These are phyloP conservation scores for Pleurotus sapidus DNA, from an alignment of 768 basidiomycete species.

Conservation along the genomic window DNA sequence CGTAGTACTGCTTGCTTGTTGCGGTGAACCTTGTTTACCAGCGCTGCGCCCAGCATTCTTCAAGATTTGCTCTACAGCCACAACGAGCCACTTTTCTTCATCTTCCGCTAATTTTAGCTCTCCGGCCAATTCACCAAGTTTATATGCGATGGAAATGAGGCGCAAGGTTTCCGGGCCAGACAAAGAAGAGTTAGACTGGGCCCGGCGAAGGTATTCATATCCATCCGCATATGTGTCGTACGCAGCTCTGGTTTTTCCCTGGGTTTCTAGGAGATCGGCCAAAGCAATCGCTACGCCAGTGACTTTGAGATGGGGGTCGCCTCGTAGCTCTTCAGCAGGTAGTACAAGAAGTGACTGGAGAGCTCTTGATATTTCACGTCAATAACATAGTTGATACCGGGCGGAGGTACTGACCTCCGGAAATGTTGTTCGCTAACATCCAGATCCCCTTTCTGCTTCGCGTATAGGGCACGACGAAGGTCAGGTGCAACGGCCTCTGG, in stretches of 20 bases:
- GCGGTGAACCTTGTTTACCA: not conserved
- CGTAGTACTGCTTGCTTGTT: not conserved
- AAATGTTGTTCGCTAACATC: constrained; percentile 50
- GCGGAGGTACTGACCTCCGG: constrained; percentile 37
- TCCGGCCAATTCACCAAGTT: constrained; percentile 40
- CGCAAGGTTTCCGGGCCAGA: constrained; percentile 31
- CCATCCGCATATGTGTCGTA: constrained; percentile 37
- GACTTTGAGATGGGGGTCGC: constrained; percentile 59
- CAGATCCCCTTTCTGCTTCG: constrained; percentile 56
- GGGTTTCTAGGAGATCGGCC: constrained; percentile 51
- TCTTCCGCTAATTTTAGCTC: constrained; percentile 23
- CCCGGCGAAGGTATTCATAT: constrained; percentile 27
- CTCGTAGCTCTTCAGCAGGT: constrained; percentile 30
- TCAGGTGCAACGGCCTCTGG: constrained; percentile 60
- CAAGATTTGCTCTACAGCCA: constrained; percentile 42
- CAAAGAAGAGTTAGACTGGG: constrained; percentile 12
- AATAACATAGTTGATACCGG: constrained; percentile 8
- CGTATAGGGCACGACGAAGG: constrained; percentile 62
- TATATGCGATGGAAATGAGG: constrained; percentile 37
- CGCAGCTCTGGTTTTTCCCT: constrained; percentile 31
- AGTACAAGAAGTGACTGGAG: constrained; percentile 44
- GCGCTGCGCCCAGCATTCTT: constrained; percentile 15
- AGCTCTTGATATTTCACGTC: constrained; percentile 52
- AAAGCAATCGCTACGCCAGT: constrained; percentile 65
- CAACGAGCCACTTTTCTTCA: constrained; percentile 40